These are phyloP conservation scores for Metschnikowia henanensis DNA, from an alignment of 805 yeast genomes.

Conservation along the genomic window DNA sequence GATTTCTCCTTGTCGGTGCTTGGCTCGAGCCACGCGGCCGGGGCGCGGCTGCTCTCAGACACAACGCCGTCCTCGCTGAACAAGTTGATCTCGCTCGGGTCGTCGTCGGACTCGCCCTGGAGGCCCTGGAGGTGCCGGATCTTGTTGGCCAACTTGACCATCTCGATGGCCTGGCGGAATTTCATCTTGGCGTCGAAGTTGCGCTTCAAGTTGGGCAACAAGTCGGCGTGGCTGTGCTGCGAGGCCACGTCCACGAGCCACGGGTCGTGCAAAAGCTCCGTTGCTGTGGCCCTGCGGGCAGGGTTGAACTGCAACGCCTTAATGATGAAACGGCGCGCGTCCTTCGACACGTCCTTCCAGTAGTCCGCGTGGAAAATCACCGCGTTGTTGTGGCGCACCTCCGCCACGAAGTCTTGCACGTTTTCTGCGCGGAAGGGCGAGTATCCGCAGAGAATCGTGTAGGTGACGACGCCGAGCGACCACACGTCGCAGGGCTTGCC, in stretches of 20 bases:
- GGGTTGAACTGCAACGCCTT: slow-evolving; percentile 71
- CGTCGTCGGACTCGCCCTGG: slow-evolving; percentile 59
- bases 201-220: slow-evolving; percentile 77
- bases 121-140: slow-evolving; percentile 66
- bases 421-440: slow-evolving; percentile 89
- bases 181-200: slow-evolving; percentile 83
- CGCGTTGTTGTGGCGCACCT: slow-evolving; percentile 68
- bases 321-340: slow-evolving; percentile 77
- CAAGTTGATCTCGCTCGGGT: slow-evolving; percentile 45
- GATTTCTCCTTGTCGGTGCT: slow-evolving; percentile 12
- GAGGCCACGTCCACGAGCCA: slow-evolving; percentile 62
- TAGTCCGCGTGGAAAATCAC: slow-evolving; percentile 85
- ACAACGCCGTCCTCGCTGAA: slow-evolving; percentile 33
- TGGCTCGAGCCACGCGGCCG: not conserved
- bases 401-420: slow-evolving; percentile 76
- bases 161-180: slow-evolving; percentile 82
- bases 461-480: slow-evolving; percentile 93
- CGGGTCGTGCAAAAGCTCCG: slow-evolving; percentile 61
- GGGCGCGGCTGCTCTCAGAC: not conserved
- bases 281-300: slow-evolving; percentile 64
- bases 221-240: slow-evolving; percentile 55
- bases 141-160: slow-evolving; percentile 78
- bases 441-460: slow-evolving; percentile 87
- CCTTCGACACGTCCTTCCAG: slow-evolving; percentile 79
- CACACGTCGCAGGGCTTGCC: slow-evolving; percentile 96